Evolutionary conservation across 768 basidiomycete genomes (phyloP), one percentile per base, ranked within the genome.

Genomic region (Tephrocybe rancida): DNA sequence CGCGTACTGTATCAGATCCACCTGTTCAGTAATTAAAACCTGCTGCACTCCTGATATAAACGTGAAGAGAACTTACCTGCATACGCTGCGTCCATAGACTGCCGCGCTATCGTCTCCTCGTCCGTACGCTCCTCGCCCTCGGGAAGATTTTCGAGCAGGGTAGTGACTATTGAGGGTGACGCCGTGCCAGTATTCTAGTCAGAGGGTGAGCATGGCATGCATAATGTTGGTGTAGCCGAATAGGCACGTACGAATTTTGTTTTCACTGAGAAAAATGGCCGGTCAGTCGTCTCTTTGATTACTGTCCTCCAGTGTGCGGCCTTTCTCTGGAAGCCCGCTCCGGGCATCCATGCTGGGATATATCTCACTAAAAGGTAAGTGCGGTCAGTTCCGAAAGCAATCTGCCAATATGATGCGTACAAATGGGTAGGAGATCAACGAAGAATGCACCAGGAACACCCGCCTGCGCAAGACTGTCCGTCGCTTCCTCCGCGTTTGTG

Each of bases 261-360:
- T 35, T 58, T 52, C 0, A 52, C 52, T 1, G 49, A 50, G 13
- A 57, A 48, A 38, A 61, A 72, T 0, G 70, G 71, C 4, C 49
- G 19, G 0, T 67, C 55, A 13, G 63, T 42, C 61, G 73, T 58
- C 5, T 47, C 44, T 5, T n/a, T 2, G 61, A 56, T 2, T 42
- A 41, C 2, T 59, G 18, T 46, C 19, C 44, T 46, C 65, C 68
- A 69, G 10, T 64, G 55, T 11, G 46, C 56, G 1, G 75, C 75
- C 22, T 63, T 61, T 1, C 55, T 58, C 55, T 73, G 65, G 61
- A 77, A 77, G 19, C 59, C 68, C 0, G 65, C 66, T 1, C 72
- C 69, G 19, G 75, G 73, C 34, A 74, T 54, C 68, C 71, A 75
- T 2, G 45, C 58, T 3, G 74, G 74, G 0, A 75, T 44, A 35